Percentiles rank a stretch among this genome's conserved stretches.
Evolutionary conservation across 306 rosid species (phyloP).

Genomic region (Cucurbita maxima): DNA sequence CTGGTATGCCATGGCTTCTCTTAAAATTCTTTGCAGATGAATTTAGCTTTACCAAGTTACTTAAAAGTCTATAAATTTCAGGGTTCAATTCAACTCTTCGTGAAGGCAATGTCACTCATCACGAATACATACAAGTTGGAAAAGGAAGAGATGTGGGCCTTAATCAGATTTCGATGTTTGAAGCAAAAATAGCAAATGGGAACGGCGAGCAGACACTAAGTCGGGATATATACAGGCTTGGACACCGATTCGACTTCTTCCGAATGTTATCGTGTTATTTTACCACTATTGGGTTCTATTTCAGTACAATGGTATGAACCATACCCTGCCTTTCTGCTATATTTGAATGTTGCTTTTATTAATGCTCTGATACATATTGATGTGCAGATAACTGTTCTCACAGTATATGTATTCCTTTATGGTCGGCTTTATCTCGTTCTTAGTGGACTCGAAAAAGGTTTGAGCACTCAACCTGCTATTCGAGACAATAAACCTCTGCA

Average conservation of each 20-base stretch:
- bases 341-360: not conserved
- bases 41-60: not conserved
- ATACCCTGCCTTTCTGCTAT: not conserved
- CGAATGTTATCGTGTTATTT: constrained; percentile 91
- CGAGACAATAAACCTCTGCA: constrained; percentile 95
- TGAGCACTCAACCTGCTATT: constrained; percentile 56
- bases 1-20: constrained; percentile 37
- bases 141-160: constrained; percentile 99
- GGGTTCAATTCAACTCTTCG: constrained; percentile 97
- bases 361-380: not conserved
- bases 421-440: constrained; percentile 96
- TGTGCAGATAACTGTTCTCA: constrained; percentile 83
- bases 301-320: constrained; percentile 64
- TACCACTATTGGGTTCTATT: constrained; percentile 92
- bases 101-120: constrained; percentile 97
- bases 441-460: constrained; percentile 91
- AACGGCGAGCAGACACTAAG: constrained; percentile 95
- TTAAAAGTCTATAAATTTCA: constrained; percentile 14
- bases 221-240: constrained; percentile 92
- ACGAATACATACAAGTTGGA: constrained; percentile 96
- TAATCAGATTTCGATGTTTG: constrained; percentile 96
- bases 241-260: constrained; percentile 95
- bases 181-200: constrained; percentile 96
- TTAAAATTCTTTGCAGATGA: not conserved
- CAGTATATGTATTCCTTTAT: constrained; percentile 81